Conservation (phyloP, 257 asterid genomes). For the Lycium barbarum region DNA sequence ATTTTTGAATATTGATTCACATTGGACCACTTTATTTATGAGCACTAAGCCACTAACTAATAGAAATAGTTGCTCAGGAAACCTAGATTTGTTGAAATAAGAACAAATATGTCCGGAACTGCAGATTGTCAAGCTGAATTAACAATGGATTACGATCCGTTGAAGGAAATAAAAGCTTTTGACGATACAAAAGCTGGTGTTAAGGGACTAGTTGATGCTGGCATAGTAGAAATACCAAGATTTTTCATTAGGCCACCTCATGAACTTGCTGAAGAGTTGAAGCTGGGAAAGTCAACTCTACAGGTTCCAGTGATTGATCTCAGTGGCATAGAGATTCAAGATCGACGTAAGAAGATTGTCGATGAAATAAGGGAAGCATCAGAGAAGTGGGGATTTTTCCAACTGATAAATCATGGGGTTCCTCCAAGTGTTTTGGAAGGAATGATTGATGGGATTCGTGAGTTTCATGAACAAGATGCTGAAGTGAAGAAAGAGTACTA, state of each 20-base stretch:
- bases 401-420: slow-evolving; percentile 66
- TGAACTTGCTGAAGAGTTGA: slow-evolving; percentile 51
- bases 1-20: too few relatives aligned
- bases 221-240: slow-evolving; percentile 35
- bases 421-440: slow-evolving; percentile 46
- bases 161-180: slow-evolving; percentile 36
- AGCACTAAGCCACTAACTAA: too few relatives aligned
- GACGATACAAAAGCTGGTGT: slow-evolving; percentile 29
- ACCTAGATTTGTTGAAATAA: background rate
- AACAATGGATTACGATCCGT: slow-evolving; percentile 27
- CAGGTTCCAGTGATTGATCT: slow-evolving; percentile 64
- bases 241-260: slow-evolving; percentile 45
- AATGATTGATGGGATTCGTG: slow-evolving; percentile 54
- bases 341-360: slow-evolving; percentile 36
- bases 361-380: slow-evolving; percentile 54
- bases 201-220: slow-evolving; percentile 47
- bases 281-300: background rate
- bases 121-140: background rate
- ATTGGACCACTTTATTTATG: too few relatives aligned
- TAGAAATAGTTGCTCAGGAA: background rate
- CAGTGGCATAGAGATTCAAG: slow-evolving; percentile 26
- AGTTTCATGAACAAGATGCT: slow-evolving; percentile 64
- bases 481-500: slow-evolving; percentile 52
- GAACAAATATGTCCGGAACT: background rate
- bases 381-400: slow-evolving; percentile 66